Base-by-base conservation (phyloP, 805 yeast genomes). In the Ogataea paradorogensis region DNA sequence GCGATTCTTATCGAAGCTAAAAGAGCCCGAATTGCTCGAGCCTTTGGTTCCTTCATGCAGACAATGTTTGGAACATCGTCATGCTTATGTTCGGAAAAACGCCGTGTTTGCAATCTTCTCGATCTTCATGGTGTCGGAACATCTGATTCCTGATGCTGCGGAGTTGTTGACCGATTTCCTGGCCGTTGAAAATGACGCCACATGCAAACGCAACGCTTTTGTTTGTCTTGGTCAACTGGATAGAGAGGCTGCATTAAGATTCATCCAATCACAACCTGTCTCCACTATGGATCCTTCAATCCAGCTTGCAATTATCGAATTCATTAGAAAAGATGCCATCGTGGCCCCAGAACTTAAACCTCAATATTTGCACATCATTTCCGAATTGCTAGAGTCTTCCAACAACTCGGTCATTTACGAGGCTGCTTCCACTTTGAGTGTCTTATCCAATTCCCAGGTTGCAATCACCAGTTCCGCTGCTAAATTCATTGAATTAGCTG, bases 11-110 rank as follows among this genome's bases (percentile, higher is more conserved):
- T 78, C 91, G 45, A 95, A 93, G 61, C 73, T 93, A 60, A 84
- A 81, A 59, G 98, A 93, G 67, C 84, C 95, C 2, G 99, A 93
- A 63, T 75, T 93, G 49, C 74, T 93, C 59, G 99, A 95, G 66
- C 95, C 97, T 38, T 75, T 93, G 65, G 93, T 93, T 29, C 96
- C 98, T 22, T 82, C 93, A 29, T 90, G 89, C 31, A 79, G 96
- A 56, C 79, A 80, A 43, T 89, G 97, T 68, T 71, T 95, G 53
- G 95, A 87, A 52, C 96, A 93, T 66, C 84, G 99, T 52, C 98
- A 93, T 65, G 95, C 98, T 8, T 93, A 95, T 58, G 99, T 93
- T 47, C 82, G 99, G 61, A 93, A 93, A 64, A 91, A 93, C 61
- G 99, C 99, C 6, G 90, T 88, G 15, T 83, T 91, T 65, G 95